phyloP scores from a whole-genome alignment of 164 flowering plant species.

The Vitis rotundifolia region DNA sequence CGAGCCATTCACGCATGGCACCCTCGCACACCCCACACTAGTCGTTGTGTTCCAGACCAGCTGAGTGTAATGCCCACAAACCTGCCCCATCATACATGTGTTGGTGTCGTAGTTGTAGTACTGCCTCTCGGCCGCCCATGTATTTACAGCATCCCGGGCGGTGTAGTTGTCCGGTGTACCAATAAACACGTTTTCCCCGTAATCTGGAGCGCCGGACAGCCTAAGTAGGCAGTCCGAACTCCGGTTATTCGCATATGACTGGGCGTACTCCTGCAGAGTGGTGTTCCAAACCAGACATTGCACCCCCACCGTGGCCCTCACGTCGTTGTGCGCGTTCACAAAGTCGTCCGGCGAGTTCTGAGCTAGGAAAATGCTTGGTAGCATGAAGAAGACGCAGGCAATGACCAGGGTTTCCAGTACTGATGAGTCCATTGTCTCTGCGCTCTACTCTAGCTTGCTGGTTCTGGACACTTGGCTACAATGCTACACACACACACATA shows the following conservation, averaged over 20 bases:
- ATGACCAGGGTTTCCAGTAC: too few relatives aligned
- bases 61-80: constrained; percentile 24
- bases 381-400: too few relatives aligned
- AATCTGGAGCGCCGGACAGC: constrained; percentile 9
- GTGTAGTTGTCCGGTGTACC: constrained; percentile 1
- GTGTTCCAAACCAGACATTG: constrained; percentile 11
- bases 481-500: too few relatives aligned
- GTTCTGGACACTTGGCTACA: too few relatives aligned
- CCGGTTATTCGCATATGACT: constrained; percentile 8
- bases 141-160: neutral
- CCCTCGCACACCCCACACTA: constrained; percentile 16
- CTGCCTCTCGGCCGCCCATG: constrained; percentile 9
- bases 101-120: constrained; percentile 5
- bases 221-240: constrained; percentile 6
- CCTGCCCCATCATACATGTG: neutral
- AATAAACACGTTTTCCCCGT: constrained; percentile 21
- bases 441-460: too few relatives aligned
- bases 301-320: constrained; percentile 1
- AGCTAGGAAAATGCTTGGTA: too few relatives aligned
- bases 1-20: constrained; percentile 3
- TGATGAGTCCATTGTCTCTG: too few relatives aligned
- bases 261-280: constrained; percentile 8
- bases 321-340: constrained; percentile 7
- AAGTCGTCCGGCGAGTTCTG: too few relatives aligned
- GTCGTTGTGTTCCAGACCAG: constrained; percentile 14